These are phyloP conservation scores for Trametes cingulata DNA, from an alignment of 768 basidiomycete genomes.

Conservation along the genomic window DNA sequence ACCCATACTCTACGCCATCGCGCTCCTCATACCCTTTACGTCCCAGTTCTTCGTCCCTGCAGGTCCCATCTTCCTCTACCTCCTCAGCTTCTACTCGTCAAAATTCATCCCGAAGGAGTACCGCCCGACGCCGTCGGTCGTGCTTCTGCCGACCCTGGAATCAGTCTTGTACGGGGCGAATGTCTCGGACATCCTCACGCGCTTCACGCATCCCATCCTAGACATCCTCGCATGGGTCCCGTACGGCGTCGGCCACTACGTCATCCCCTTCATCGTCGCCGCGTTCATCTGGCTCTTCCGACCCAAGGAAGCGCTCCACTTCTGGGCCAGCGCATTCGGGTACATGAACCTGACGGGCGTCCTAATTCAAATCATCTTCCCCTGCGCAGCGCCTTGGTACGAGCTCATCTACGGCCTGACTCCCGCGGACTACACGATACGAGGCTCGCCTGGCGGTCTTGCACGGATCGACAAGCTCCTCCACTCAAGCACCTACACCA, in stretches of 20 bases:
- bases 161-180: slow-evolving; percentile 96
- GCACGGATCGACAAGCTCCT: slow-evolving; percentile 90
- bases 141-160: slow-evolving; percentile 92
- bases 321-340: slow-evolving; percentile 87
- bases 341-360: slow-evolving; percentile 93
- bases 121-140: slow-evolving; percentile 86
- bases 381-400: slow-evolving; percentile 97
- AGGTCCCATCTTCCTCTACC: slow-evolving; percentile 81
- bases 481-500: slow-evolving; percentile 71
- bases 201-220: slow-evolving; percentile 89
- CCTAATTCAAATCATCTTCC: slow-evolving; percentile 82
- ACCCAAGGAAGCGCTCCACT: slow-evolving; percentile 72
- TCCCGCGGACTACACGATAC: slow-evolving; percentile 90
- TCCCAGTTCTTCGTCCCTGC: slow-evolving; percentile 91
- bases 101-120: slow-evolving; percentile 77
- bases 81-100: slow-evolving; percentile 84
- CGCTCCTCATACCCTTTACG: slow-evolving; percentile 80
- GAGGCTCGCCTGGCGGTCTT: slow-evolving; percentile 91
- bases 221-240: slow-evolving; percentile 96
- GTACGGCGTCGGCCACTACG: slow-evolving; percentile 94
- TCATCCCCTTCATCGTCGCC: slow-evolving; percentile 83
- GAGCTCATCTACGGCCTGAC: slow-evolving; percentile 96
- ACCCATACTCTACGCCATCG: slow-evolving; percentile 66
- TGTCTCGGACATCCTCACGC: slow-evolving; percentile 94
- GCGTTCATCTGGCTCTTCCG: slow-evolving; percentile 89